Evolutionary conservation across 306 rosid species (phyloP), one percentile per base, ranked within the genome.

Genomic region (Cicer arietinum): DNA sequence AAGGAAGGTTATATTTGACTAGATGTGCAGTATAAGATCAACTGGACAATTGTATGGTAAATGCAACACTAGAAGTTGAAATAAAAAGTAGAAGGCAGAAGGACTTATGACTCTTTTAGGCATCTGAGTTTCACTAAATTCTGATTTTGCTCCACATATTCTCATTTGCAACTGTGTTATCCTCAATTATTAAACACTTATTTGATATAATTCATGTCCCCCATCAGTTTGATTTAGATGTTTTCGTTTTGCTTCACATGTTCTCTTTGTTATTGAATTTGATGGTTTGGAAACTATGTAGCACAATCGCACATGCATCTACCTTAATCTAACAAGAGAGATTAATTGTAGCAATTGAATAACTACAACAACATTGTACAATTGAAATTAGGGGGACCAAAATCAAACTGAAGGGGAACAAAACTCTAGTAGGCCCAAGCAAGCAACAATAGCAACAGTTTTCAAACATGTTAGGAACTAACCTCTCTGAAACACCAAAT

Each of bases 401-500:
- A 61, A 43, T 25, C 30, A 13, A 69, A 69, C 58, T 69, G 59
- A 63, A 61, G 52, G 64, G 74, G 52, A 63, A 46, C 44, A 81
- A 14, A 40, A 71, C 35, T 71, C 41, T 8, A 56, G 67, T 70
- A 76, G 65, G 22, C n/a, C 75, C 20, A 71, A 47, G 50, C 66
- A 76, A 76, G 50, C 71, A 76, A 76, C 40, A 63, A 54, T 54
- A 54, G 61, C 56, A 42, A 45, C 54, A 60, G 57, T 68, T 64
- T 76, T 59, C 73, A 77, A 73, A 89, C 91, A 90, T 81, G 76
- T 82, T 93, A 53, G 78, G 84, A 76, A 89, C 98, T 64, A 79
- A 74, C 89, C 91, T 89, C 78, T 95, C 99, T 25, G 99, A 81
- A 53, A 90, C 83, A 69, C 98, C 97, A 88, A 84, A 95, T 61